Percentiles rank a stretch among this genome's conserved stretches.
Evolutionary conservation across 208 protist genomes (phyloP).

Genomic region (Acanthamoeba culbertsoni): DNA sequence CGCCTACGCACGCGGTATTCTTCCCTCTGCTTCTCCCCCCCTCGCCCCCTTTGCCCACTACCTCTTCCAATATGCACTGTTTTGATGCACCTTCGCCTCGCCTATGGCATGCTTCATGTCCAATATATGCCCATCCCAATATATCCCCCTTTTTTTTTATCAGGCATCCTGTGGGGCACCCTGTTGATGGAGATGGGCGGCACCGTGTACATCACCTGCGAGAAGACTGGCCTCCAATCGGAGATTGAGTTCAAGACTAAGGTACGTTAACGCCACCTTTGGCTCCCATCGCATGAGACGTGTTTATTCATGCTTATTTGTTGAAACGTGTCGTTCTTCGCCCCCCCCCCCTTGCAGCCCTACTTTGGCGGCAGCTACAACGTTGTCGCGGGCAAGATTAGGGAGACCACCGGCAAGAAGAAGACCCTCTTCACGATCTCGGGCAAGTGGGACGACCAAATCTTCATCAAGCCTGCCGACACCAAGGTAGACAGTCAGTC

Average conservation of each 20-base stretch:
- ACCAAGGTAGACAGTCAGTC: neutral
- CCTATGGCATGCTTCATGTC: too few species aligned
- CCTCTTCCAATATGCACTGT: neutral
- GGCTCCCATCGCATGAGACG: neutral
- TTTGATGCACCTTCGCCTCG: too few species aligned
- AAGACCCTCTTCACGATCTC: constrained; percentile 73
- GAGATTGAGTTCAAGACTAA: constrained; percentile 85
- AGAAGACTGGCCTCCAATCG: constrained; percentile 68
- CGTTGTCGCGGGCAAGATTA: constrained; percentile 73
- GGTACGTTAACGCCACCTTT: neutral
- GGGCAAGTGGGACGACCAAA: constrained; percentile 77
- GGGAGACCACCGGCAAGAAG: constrained; percentile 59
- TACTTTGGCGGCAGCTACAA: constrained; percentile 82
- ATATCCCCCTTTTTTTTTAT: neutral
- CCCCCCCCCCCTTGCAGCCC: constrained; percentile 38
- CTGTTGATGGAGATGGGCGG: constrained; percentile 82
- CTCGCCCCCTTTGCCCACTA: neutral
- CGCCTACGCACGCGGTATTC: constrained; percentile 77
- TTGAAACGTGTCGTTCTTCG: too few species aligned
- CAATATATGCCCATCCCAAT: too few species aligned
- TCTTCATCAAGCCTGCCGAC: constrained; percentile 39
- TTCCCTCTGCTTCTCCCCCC: neutral
- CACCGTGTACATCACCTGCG: constrained; percentile 74
- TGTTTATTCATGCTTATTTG: neutral
- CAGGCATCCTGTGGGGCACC: constrained; percentile 76